phyloP scores from a whole-genome alignment of 805 yeast species.

The Yamadazyma tumulicola region DNA sequence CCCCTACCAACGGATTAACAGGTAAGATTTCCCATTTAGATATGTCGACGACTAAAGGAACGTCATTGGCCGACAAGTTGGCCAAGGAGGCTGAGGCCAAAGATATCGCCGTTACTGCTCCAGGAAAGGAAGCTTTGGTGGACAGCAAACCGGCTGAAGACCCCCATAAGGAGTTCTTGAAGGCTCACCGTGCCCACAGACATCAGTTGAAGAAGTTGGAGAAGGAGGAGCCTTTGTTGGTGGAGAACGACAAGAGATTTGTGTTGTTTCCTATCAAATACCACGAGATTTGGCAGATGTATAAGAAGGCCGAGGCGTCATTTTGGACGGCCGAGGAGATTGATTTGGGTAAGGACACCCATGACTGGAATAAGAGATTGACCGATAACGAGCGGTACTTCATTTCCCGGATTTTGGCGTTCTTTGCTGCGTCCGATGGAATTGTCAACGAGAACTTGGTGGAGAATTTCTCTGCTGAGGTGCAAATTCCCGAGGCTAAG shows the following conservation, averaged over 20 bases:
- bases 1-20: conserved; percentile 50
- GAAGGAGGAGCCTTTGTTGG: conserved; percentile 83
- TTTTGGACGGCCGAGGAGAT: conserved; percentile 99
- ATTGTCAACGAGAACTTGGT: conserved; percentile 96
- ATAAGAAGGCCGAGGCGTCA: conserved; percentile 98
- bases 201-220: conserved; percentile 70
- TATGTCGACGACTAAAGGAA: conserved; percentile 28
- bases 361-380: conserved; percentile 89
- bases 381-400: conserved; percentile 91
- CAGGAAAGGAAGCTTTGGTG: conserved; percentile 14
- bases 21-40: conserved; percentile 41
- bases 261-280: conserved; percentile 95
- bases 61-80: conserved; percentile 39
- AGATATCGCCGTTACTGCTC: conserved; percentile 24
- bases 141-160: conserved; percentile 16
- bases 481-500: conserved; percentile 95
- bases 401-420: conserved; percentile 89
- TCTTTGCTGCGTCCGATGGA: conserved; percentile 98
- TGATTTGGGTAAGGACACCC: conserved; percentile 85
- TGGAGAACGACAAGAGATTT: conserved; percentile 82
- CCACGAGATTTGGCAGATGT: conserved; percentile 98
- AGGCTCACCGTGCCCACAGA: conserved; percentile 66
- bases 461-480: conserved; percentile 96
- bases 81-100: conserved; percentile 40
- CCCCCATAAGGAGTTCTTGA: conserved; percentile 55